Evolutionary conservation across 164 flowering plant genomes (phyloP).

Genomic region (Nymphaea thermarum): DNA sequence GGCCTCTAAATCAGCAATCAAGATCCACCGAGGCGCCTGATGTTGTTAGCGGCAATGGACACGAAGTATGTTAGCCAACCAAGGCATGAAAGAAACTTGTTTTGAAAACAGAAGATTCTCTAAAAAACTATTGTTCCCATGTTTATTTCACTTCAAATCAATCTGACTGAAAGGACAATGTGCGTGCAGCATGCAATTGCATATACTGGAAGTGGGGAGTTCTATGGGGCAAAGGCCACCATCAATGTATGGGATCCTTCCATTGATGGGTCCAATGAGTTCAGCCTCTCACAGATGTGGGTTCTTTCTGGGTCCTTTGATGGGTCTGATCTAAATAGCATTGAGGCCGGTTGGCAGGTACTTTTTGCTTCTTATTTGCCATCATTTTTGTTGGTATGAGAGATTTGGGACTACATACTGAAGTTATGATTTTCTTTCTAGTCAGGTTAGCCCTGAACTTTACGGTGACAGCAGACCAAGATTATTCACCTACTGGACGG

Average conservation of each 20-base stretch:
- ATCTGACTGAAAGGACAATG: not conserved
- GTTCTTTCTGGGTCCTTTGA: constrained; percentile 79
- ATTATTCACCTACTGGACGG: constrained; percentile 99
- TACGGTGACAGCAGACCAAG: constrained; percentile 97
- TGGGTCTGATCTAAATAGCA: constrained; percentile 92
- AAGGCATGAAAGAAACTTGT: not conserved
- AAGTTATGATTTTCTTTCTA: constrained; percentile 54
- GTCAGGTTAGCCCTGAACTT: constrained; percentile 99
- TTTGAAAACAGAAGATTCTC: not conserved
- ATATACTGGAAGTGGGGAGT: constrained; percentile 56
- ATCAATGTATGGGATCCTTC: constrained; percentile 97
- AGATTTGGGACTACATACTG: constrained; percentile 10
- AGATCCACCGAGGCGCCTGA: constrained; percentile 48
- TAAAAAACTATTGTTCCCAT: too few species aligned
- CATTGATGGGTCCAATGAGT: constrained; percentile 63
- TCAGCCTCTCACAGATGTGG: constrained; percentile 92
- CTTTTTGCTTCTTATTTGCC: not conserved
- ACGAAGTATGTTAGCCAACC: constrained; percentile 47
- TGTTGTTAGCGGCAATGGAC: constrained; percentile 77
- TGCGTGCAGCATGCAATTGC: constrained; percentile 82
- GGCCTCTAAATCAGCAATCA: constrained; percentile 10
- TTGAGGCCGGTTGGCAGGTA: constrained; percentile 99
- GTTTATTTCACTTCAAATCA: too few species aligned
- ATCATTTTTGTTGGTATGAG: not conserved
- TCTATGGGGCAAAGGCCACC: constrained; percentile 86